Percentiles rank a stretch among this genome's conserved stretches.
Evolutionary conservation across 192 early-diverging fungal species (phyloP).

Genomic region (Entomortierella parvispora): DNA sequence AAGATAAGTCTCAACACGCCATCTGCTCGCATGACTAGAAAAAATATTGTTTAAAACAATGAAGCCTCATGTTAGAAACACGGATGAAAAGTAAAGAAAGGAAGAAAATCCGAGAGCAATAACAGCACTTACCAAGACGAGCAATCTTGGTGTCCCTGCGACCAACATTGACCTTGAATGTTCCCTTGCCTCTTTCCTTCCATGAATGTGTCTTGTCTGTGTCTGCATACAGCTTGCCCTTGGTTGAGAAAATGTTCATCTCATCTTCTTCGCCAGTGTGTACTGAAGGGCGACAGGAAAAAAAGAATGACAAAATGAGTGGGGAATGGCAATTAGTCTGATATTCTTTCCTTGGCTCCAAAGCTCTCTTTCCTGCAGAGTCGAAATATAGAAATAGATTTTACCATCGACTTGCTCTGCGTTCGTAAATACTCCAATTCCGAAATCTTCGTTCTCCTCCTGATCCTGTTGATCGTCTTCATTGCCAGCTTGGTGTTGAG

Average conservation of each 20-base stretch:
- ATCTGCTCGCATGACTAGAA: slow-evolving; percentile 43
- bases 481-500: slow-evolving; percentile 23
- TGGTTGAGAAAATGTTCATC: slow-evolving; percentile 32
- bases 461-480: slow-evolving; percentile 16
- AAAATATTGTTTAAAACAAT: not conserved
- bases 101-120: not conserved
- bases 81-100: not conserved
- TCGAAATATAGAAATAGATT: not conserved
- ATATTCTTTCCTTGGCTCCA: not conserved
- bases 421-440: slow-evolving; percentile 25
- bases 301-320: not conserved
- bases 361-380: not conserved
- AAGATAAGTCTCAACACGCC: slow-evolving; percentile 42
- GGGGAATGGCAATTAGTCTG: too few species aligned
- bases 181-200: slow-evolving; percentile 47
- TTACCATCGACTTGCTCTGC: slow-evolving; percentile 49
- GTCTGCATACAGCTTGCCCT: slow-evolving; percentile 45
- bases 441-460: slow-evolving; percentile 24
- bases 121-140: slow-evolving; percentile 27
- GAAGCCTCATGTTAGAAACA: not conserved
- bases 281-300: slow-evolving; percentile 2
- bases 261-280: slow-evolving; percentile 48
- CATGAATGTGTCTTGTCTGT: slow-evolving; percentile 32
- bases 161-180: slow-evolving; percentile 44
- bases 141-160: slow-evolving; percentile 28